Conservation (phyloP, 108 stramenopile species). For the Parietichytrium sp. region DNA sequence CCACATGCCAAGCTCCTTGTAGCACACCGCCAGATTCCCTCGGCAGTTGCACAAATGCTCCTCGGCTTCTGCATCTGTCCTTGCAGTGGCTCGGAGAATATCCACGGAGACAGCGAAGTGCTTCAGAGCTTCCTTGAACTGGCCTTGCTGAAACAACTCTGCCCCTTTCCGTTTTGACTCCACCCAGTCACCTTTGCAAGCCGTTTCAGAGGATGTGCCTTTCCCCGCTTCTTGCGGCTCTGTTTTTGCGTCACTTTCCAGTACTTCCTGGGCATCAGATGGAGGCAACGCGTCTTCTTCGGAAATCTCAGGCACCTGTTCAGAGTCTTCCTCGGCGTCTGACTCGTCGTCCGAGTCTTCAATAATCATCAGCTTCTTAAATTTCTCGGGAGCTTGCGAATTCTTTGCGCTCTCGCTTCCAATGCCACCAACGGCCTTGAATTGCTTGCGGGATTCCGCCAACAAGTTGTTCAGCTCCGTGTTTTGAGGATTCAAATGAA, state of each 20-base stretch:
- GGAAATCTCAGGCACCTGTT: too few species aligned
- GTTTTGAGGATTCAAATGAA: neutral
- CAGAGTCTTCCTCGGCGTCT: neutral
- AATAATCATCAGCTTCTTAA: conserved; percentile 36
- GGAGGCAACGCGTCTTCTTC: too few species aligned
- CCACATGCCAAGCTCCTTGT: neutral
- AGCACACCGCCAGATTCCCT: conserved; percentile 22
- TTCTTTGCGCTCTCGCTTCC: neutral
- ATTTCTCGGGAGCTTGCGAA: neutral
- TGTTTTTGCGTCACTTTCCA: too few species aligned
- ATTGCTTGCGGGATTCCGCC: conserved; percentile 15
- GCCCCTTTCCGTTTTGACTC: neutral
- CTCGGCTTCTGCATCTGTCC: too few species aligned
- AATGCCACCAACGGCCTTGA: conserved; percentile 6
- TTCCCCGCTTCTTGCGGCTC: too few species aligned
- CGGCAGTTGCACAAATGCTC: conserved; percentile 12
- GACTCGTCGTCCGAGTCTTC: conserved; percentile 29
- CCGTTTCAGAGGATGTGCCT: too few species aligned
- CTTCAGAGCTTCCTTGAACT: neutral
- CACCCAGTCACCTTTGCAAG: neutral
- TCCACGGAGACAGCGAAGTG: neutral
- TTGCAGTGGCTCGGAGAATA: neutral
- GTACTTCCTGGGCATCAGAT: too few species aligned
- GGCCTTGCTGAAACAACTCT: neutral
- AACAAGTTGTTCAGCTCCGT: neutral